A percentile compares a stretch with the other conserved stretches of the same genome.
These are phyloP conservation scores for Calophaca sinica DNA, from an alignment of 306 rosid species.

Conservation along the genomic window DNA sequence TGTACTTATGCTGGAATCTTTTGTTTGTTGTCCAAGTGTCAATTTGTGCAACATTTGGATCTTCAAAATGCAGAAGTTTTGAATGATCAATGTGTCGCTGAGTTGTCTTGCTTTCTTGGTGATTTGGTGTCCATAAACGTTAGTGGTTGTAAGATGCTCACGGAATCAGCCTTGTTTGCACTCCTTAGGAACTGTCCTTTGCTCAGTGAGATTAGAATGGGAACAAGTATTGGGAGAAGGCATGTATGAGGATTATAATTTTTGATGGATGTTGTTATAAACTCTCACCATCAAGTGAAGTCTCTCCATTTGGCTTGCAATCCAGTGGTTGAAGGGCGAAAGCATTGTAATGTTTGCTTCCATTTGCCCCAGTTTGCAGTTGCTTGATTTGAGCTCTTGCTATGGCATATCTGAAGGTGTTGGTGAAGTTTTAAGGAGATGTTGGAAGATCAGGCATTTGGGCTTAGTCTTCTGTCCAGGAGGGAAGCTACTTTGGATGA, in stretches of 20 bases:
- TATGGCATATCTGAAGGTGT: no score
- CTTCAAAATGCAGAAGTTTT: no score
- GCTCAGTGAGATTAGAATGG: neutral
- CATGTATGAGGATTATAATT: neutral
- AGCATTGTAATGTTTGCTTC: neutral
- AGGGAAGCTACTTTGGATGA: no score
- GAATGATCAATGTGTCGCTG: neutral
- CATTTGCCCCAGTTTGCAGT: neutral
- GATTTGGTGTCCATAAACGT: neutral
- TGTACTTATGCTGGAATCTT: no score
- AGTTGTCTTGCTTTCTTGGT: neutral
- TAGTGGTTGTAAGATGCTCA: neutral
- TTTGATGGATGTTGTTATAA: neutral
- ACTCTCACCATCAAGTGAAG: neutral
- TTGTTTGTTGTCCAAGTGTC: no score
- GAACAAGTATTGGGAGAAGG: neutral
- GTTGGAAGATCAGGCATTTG: no score
- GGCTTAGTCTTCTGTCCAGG: no score
- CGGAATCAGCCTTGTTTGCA: neutral
- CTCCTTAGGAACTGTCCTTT: neutral
- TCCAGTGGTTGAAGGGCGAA: neutral
- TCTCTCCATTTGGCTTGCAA: neutral
- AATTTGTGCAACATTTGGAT: no score
- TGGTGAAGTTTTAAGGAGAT: no score
- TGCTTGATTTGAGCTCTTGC: neutral